These are phyloP conservation scores for Pseudocercospora pini-densiflorae DNA, from an alignment of 2,329 filamentous ascomycete genomes.

Conservation along the genomic window DNA sequence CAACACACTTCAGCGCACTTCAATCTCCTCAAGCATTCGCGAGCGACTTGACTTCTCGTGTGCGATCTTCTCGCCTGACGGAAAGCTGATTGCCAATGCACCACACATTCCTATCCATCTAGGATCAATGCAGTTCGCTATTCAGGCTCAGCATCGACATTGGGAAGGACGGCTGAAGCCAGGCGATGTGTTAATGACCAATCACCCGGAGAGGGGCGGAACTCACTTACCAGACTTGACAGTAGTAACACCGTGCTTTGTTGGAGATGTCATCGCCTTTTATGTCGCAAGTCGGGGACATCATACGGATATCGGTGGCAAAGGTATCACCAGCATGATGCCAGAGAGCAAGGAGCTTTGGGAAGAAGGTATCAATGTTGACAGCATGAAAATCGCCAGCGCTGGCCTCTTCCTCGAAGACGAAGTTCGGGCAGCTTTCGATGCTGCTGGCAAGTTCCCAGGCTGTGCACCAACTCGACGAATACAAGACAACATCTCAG, in stretches of 20 bases:
- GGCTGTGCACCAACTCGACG: slow-evolving; percentile 40
- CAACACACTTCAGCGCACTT: slow-evolving; percentile 59
- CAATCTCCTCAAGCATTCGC: slow-evolving; percentile 56
- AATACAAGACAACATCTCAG: slow-evolving; percentile 42
- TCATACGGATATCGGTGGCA: slow-evolving; percentile 48
- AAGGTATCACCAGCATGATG: slow-evolving; percentile 49
- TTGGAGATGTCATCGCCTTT: slow-evolving; percentile 40
- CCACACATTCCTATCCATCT: slow-evolving; percentile 51
- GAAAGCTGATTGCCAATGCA: slow-evolving; percentile 49
- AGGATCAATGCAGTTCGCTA: slow-evolving; percentile 49
- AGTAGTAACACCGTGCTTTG: slow-evolving; percentile 46
- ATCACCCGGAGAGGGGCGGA: slow-evolving; percentile 47
- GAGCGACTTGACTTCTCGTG: slow-evolving; percentile 52
- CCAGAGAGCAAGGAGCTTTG: slow-evolving; percentile 49
- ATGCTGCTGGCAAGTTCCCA: slow-evolving; percentile 65
- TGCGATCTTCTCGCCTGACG: slow-evolving; percentile 48
- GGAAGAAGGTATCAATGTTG: slow-evolving; percentile 51
- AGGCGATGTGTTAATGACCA: slow-evolving; percentile 49
- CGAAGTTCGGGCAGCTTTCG: slow-evolving; percentile 39
- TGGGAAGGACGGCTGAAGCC: slow-evolving; percentile 41
- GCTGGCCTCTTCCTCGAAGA: slow-evolving; percentile 44
- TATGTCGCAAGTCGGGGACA: slow-evolving; percentile 48
- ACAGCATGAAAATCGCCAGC: slow-evolving; percentile 27
- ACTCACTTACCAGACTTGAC: slow-evolving; percentile 51
- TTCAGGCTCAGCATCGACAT: slow-evolving; percentile 45